These are phyloP conservation scores for Fraxinus floribunda DNA, from an alignment of 305 asterid species.

Conservation along the genomic window DNA sequence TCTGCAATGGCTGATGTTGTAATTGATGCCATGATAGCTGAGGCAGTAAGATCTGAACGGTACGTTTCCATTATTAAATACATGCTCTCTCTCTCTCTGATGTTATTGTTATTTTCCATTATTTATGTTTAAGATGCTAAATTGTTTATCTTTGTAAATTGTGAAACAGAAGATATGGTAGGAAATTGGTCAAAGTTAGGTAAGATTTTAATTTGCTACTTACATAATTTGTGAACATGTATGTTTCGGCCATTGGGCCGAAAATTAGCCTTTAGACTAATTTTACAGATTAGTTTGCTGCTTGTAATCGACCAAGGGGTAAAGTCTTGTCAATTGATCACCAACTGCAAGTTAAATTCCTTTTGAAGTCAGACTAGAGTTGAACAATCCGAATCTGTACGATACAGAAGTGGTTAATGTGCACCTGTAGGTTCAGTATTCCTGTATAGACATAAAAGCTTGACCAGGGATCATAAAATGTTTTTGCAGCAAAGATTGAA, in stretches of 20 bases:
- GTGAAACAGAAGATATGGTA: conserved; percentile 1
- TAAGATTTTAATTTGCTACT: background rate
- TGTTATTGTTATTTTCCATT: background rate
- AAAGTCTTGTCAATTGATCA: background rate
- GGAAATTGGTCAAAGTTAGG: background rate
- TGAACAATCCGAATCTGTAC: background rate
- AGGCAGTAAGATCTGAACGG: conserved; percentile 91
- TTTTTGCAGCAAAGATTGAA: conserved; percentile 8
- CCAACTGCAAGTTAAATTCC: background rate
- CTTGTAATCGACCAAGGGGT: background rate
- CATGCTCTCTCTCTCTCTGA: background rate
- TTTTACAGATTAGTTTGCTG: background rate
- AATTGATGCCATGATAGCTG: conserved; percentile 98
- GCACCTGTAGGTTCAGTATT: background rate
- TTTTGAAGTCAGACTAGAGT: background rate
- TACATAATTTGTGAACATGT: background rate
- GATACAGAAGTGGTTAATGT: background rate
- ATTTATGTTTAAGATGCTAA: background rate
- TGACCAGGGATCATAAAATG: background rate
- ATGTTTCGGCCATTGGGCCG: background rate
- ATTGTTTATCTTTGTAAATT: conserved; percentile 1
- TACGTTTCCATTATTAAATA: conserved; percentile 30
- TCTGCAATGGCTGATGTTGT: conserved; percentile 99
- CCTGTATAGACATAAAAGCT: background rate
- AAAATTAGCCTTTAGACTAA: background rate